Evolutionary conservation across 352 stramenopile species (phyloP).

Genomic region (Phytopythium helicoides): DNA sequence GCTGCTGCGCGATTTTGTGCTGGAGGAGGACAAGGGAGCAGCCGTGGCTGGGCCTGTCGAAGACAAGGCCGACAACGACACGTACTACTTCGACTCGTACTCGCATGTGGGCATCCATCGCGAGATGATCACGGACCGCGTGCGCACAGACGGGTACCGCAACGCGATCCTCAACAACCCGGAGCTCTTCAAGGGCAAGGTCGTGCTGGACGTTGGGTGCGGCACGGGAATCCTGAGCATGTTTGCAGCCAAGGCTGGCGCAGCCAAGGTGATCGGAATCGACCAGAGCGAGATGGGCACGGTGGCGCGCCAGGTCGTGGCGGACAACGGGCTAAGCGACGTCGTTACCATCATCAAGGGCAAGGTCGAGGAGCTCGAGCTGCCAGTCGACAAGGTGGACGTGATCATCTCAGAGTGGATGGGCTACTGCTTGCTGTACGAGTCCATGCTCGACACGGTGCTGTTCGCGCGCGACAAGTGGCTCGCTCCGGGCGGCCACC

Average conservation of each 20-base stretch:
- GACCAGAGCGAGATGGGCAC: slow-evolving; percentile 95
- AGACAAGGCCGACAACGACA: slow-evolving; percentile 66
- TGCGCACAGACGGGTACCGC: slow-evolving; percentile 96
- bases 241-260: slow-evolving; percentile 93
- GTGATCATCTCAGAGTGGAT: slow-evolving; percentile 99
- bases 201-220: slow-evolving; percentile 97
- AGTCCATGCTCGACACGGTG: slow-evolving; percentile 98
- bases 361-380: slow-evolving; percentile 94
- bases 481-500: slow-evolving; percentile 90
- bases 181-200: slow-evolving; percentile 96
- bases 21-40: slow-evolving; percentile 42
- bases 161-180: slow-evolving; percentile 97
- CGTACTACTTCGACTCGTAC: slow-evolving; percentile 99
- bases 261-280: slow-evolving; percentile 92
- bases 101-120: slow-evolving; percentile 98
- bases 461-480: slow-evolving; percentile 96
- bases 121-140: slow-evolving; percentile 89
- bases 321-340: slow-evolving; percentile 90
- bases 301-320: slow-evolving; percentile 94
- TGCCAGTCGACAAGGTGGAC: slow-evolving; percentile 94
- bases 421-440: slow-evolving; percentile 97
- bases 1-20: slow-evolving; percentile 66
- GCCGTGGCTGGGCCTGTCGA: slow-evolving; percentile 26
- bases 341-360: slow-evolving; percentile 94
- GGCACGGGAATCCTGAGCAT: slow-evolving; percentile 97